Percentiles rank a stretch among this genome's conserved stretches.
These are phyloP conservation scores for Leishmania lainsoni DNA, from an alignment of 208 protist species.

Conservation along the genomic window DNA sequence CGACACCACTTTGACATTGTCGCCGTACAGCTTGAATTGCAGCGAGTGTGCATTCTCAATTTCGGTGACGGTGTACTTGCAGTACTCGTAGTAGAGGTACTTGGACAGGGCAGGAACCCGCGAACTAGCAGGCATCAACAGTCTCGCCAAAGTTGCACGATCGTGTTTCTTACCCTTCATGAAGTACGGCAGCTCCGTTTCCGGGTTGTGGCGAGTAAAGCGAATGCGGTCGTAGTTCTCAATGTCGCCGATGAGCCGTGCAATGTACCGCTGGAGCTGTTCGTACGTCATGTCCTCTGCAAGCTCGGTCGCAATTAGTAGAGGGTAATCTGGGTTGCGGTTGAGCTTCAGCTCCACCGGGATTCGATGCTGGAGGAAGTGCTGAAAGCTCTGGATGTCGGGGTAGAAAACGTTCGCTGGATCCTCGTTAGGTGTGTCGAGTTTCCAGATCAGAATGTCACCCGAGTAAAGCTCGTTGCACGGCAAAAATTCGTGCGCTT, in stretches of 20 bases:
- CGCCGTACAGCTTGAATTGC: constrained; percentile 85
- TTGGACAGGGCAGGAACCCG: constrained; percentile 47
- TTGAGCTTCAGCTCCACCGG: constrained; percentile 81
- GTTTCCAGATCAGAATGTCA: constrained; percentile 71
- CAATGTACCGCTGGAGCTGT: constrained; percentile 88
- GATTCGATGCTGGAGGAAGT: constrained; percentile 72
- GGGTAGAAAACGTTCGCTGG: constrained; percentile 76
- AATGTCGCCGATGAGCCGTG: constrained; percentile 62
- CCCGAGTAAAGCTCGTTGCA: constrained; percentile 58
- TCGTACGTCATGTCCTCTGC: constrained; percentile 88
- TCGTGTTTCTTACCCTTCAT: constrained; percentile 85
- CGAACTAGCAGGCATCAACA: constrained; percentile 69
- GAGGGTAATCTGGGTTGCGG: constrained; percentile 61
- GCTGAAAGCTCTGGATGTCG: constrained; percentile 78
- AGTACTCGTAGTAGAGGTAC: constrained; percentile 88
- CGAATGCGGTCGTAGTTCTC: constrained; percentile 83
- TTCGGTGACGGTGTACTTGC: constrained; percentile 86
- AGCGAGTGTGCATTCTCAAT: constrained; percentile 84
- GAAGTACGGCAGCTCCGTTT: constrained; percentile 85
- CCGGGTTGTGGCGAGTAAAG: constrained; percentile 87
- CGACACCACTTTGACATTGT: constrained; percentile 70
- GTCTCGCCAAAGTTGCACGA: constrained; percentile 60
- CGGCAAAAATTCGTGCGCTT: constrained; percentile 39
- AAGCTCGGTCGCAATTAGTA: constrained; percentile 68
- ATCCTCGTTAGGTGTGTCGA: constrained; percentile 46